Percentiles rank a stretch among this genome's conserved stretches.
phyloP scores from a whole-genome alignment of 805 yeast genomes.

The Jamesozyma lodderae region DNA sequence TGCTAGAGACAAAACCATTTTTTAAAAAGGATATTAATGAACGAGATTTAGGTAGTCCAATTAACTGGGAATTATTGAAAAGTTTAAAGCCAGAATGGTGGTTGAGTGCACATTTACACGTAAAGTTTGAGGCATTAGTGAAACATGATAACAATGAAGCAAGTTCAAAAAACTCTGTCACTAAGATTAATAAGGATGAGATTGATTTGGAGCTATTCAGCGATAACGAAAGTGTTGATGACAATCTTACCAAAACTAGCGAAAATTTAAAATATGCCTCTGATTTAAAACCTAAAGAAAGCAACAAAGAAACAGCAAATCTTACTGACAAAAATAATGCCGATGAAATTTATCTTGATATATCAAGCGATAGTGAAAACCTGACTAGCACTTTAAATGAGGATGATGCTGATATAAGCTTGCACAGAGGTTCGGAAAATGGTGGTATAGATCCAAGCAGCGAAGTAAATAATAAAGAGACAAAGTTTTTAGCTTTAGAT shows the following conservation, averaged over 20 bases:
- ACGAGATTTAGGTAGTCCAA: conserved; percentile 64
- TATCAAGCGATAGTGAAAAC: conserved; percentile 4
- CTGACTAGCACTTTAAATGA: not conserved
- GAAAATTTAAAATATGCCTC: no score
- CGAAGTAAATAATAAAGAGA: conserved; percentile 10
- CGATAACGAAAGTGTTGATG: conserved; percentile 5
- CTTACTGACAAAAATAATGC: conserved; percentile 8
- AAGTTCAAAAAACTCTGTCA: no score
- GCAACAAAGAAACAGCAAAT: not conserved
- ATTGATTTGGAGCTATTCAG: conserved; percentile 27
- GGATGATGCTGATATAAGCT: not conserved
- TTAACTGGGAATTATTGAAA: conserved; percentile 46
- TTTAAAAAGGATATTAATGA: conserved; percentile 54
- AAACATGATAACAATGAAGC: conserved; percentile 21
- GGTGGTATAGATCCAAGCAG: conserved; percentile 1
- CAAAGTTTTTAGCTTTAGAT: conserved; percentile 72
- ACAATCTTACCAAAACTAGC: not conserved
- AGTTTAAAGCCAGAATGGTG: conserved; percentile 57
- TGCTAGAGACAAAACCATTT: conserved; percentile 55
- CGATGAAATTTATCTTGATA: conserved; percentile 25
- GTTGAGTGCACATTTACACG: conserved; percentile 89
- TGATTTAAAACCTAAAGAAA: no score
- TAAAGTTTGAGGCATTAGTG: conserved; percentile 51
- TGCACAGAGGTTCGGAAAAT: not conserved
- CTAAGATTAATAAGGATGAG: conserved; percentile 13